Percentiles rank a stretch among this genome's conserved stretches.
These are phyloP conservation scores for Euphrasia confusa DNA, from an alignment of 257 asterid genomes.

Conservation along the genomic window DNA sequence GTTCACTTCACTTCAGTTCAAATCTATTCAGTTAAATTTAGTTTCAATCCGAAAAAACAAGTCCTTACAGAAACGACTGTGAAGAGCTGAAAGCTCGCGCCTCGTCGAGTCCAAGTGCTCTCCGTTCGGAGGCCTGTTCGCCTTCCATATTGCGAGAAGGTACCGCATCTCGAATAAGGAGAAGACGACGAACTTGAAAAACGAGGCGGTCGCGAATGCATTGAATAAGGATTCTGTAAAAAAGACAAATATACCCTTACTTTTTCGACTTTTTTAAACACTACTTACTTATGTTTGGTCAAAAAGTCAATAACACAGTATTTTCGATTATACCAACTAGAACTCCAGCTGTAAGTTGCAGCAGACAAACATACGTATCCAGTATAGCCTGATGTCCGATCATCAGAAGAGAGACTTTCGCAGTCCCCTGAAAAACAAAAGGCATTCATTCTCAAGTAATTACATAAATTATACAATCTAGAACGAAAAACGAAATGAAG, in stretches of 20 bases:
- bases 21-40: no score
- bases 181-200: slow-evolving; percentile 97
- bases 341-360: slow-evolving; percentile 98
- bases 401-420: slow-evolving; percentile 93
- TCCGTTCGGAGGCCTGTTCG: slow-evolving; percentile 72
- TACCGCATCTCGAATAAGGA: slow-evolving; percentile 97
- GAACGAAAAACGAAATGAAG: background rate
- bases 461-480: background rate
- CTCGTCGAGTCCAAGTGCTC: slow-evolving; percentile 96
- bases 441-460: no score
- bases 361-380: slow-evolving; percentile 96
- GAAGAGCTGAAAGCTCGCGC: slow-evolving; percentile 89
- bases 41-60: no score
- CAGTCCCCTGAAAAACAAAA: slow-evolving; percentile 63
- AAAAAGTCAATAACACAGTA: no score
- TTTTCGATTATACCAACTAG: slow-evolving; percentile 94
- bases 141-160: slow-evolving; percentile 97
- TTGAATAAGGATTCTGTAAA: slow-evolving; percentile 85
- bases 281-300: no score
- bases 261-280: no score
- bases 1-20: no score
- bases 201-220: slow-evolving; percentile 98
- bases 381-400: slow-evolving; percentile 97
- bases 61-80: slow-evolving; percentile 96
- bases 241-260: no score